Percentiles rank a stretch among this genome's conserved stretches.
Evolutionary conservation across 1,284 basidiomycete genomes (phyloP).

Genomic region (Fomitopsis betulina): DNA sequence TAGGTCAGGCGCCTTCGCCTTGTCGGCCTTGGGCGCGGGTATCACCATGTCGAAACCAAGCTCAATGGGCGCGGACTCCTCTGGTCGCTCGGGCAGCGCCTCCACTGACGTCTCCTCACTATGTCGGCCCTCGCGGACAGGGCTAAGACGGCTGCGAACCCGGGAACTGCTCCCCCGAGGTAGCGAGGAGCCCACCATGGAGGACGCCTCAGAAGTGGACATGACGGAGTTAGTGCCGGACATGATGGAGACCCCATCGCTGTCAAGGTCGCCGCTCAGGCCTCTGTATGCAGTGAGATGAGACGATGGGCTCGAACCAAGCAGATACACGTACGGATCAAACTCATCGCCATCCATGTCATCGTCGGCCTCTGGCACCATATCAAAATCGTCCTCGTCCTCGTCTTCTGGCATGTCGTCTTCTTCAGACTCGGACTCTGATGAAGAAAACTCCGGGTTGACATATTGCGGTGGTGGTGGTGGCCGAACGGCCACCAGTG

Average conservation of each 20-base stretch:
- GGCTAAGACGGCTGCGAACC: constrained; percentile 55
- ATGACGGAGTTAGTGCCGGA: constrained; percentile 46
- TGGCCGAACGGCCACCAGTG: constrained; percentile 9
- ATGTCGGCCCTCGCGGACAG: constrained; percentile 52
- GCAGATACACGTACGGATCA: constrained; percentile 55
- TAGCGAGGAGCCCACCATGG: constrained; percentile 42
- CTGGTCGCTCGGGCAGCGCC: constrained; percentile 16
- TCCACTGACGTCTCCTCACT: constrained; percentile 23
- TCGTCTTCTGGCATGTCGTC: constrained; percentile 44
- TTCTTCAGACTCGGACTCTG: constrained; percentile 27
- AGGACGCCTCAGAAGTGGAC: constrained; percentile 46
- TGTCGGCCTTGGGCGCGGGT: constrained; percentile 21
- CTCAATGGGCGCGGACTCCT: constrained; percentile 29
- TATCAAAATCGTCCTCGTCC: constrained; percentile 54
- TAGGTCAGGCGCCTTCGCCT: neutral
- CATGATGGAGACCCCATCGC: constrained; percentile 50
- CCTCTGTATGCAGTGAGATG: constrained; percentile 27
- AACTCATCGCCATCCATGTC: constrained; percentile 67
- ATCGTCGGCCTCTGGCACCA: constrained; percentile 35
- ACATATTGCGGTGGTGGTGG: constrained; percentile 21
- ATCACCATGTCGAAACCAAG: constrained; percentile 44
- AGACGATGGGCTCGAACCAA: constrained; percentile 1
- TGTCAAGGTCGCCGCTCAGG: constrained; percentile 23
- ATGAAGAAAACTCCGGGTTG: constrained; percentile 51
- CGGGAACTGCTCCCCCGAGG: constrained; percentile 37